Percentiles rank a stretch among this genome's conserved stretches.
phyloP scores from a whole-genome alignment of 345 rosid species.

The Lepidium aucheri region DNA sequence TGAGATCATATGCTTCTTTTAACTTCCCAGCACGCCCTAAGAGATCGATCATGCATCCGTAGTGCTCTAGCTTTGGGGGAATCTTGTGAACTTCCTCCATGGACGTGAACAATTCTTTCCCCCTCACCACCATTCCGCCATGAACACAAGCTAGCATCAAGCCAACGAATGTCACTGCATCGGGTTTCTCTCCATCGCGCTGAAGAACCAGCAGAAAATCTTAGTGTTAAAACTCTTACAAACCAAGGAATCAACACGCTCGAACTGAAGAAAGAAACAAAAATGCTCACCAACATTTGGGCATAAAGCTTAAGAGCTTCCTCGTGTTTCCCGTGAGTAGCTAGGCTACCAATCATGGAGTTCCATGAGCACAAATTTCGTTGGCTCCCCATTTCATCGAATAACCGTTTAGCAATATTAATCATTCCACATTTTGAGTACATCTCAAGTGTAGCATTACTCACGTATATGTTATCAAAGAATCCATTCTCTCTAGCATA shows the following conservation, averaged over 20 bases:
- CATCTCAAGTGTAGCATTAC: slow-evolving; percentile 63
- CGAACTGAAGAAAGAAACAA: not conserved
- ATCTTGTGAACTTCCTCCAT: slow-evolving; percentile 38
- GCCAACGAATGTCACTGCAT: slow-evolving; percentile 74
- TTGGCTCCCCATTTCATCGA: slow-evolving; percentile 49
- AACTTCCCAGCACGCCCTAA: slow-evolving; percentile 72
- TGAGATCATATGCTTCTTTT: slow-evolving; percentile 53
- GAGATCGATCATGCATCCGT: slow-evolving; percentile 84
- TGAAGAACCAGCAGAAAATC: slow-evolving; percentile 18
- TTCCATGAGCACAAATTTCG: slow-evolving; percentile 79
- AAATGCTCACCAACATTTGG: slow-evolving; percentile 52
- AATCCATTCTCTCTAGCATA: slow-evolving; percentile 59
- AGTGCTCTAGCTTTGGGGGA: slow-evolving; percentile 67
- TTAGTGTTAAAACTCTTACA: not conserved
- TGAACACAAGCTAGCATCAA: slow-evolving; percentile 76
- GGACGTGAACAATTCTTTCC: slow-evolving; percentile 43
- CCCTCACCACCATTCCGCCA: slow-evolving; percentile 54
- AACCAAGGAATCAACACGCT: not conserved
- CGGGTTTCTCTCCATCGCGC: slow-evolving; percentile 49
- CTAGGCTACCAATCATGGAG: slow-evolving; percentile 73
- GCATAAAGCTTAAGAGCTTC: slow-evolving; percentile 52
- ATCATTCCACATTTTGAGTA: slow-evolving; percentile 69
- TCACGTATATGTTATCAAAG: slow-evolving; percentile 47
- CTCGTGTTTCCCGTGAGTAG: slow-evolving; percentile 56
- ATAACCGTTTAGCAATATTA: slow-evolving; percentile 41